Percentiles rank a stretch among this genome's conserved stretches.
These are phyloP conservation scores for Metschnikowia proteae DNA, from an alignment of 805 yeast genomes.

Conservation along the genomic window DNA sequence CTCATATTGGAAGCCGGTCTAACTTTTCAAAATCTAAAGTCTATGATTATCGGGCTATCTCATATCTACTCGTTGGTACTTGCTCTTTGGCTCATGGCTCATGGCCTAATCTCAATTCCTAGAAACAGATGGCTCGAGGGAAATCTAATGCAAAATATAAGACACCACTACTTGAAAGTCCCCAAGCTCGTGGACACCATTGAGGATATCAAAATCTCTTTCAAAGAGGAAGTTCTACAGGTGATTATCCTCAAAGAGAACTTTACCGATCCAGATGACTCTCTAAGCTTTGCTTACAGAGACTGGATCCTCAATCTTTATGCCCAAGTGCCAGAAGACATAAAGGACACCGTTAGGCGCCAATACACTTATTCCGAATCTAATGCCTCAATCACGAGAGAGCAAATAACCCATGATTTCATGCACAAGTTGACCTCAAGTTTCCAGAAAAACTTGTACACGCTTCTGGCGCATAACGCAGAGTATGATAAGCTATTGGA, in stretches of 20 bases:
- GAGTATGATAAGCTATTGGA: slow-evolving; percentile 51
- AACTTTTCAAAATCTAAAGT: slow-evolving; percentile 52
- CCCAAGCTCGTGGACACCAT: slow-evolving; percentile 56
- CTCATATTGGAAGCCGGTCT: slow-evolving; percentile 53
- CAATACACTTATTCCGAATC: slow-evolving; percentile 23
- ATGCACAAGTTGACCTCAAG: slow-evolving; percentile 50
- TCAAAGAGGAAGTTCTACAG: slow-evolving; percentile 60
- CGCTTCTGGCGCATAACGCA: slow-evolving; percentile 51
- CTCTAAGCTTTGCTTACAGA: slow-evolving; percentile 40
- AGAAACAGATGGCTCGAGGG: slow-evolving; percentile 43
- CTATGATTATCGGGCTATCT: slow-evolving; percentile 68
- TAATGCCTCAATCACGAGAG: slow-evolving; percentile 21
- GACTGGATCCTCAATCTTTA: slow-evolving; percentile 64
- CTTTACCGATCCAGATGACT: slow-evolving; percentile 27
- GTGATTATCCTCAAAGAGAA: slow-evolving; percentile 49
- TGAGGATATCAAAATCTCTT: slow-evolving; percentile 59
- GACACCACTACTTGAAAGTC: slow-evolving; percentile 47
- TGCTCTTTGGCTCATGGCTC: slow-evolving; percentile 82
- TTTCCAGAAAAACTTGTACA: slow-evolving; percentile 50
- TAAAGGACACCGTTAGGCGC: slow-evolving; percentile 31
- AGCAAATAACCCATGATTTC: slow-evolving; percentile 38
- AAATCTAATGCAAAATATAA: slow-evolving; percentile 25
- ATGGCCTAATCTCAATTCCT: slow-evolving; percentile 70
- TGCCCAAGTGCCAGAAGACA: slow-evolving; percentile 40
- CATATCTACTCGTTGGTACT: slow-evolving; percentile 72